Evolutionary conservation across 2,329 filamentous ascomycete species (phyloP).

Genomic region (Neoarthrinium moseri): DNA sequence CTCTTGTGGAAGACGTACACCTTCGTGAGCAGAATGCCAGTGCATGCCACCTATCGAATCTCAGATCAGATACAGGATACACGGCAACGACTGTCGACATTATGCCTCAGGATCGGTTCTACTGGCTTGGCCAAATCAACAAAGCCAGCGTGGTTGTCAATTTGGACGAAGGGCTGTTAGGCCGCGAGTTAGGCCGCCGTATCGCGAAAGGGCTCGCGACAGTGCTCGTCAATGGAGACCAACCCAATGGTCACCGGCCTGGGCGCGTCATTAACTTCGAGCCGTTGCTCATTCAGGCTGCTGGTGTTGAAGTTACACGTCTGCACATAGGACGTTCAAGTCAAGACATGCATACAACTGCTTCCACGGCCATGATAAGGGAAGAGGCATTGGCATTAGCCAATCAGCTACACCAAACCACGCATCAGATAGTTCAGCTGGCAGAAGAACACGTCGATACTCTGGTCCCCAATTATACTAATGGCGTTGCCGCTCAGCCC

Average conservation of each 20-base stretch:
- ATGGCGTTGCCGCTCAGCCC: constrained; percentile 8
- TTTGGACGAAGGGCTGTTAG: not conserved
- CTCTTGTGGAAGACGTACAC: no score
- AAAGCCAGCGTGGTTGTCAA: constrained; percentile 5
- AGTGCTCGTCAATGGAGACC: not conserved
- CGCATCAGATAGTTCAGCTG: not conserved
- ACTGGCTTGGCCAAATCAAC: constrained; percentile 8
- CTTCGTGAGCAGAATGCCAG: no score
- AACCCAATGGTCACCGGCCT: not conserved
- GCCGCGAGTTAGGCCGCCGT: not conserved
- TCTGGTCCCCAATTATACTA: constrained; percentile 7
- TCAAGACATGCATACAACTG: constrained; percentile 9
- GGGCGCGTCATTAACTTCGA: constrained; percentile 1
- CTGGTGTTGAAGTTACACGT: constrained; percentile 5
- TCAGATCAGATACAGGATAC: no score
- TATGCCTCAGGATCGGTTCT: constrained; percentile 4
- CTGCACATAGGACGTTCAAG: constrained; percentile 5
- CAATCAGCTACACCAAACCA: not conserved
- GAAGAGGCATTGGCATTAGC: not conserved
- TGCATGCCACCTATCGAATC: no score
- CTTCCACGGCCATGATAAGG: not conserved
- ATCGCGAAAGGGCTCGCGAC: constrained; percentile 2
- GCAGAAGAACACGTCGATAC: not conserved
- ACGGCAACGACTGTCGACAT: no score
- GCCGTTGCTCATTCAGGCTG: constrained; percentile 5